Evolutionary conservation across 169 alveolate species (phyloP).

Genomic region (Plasmodium coatneyi): DNA sequence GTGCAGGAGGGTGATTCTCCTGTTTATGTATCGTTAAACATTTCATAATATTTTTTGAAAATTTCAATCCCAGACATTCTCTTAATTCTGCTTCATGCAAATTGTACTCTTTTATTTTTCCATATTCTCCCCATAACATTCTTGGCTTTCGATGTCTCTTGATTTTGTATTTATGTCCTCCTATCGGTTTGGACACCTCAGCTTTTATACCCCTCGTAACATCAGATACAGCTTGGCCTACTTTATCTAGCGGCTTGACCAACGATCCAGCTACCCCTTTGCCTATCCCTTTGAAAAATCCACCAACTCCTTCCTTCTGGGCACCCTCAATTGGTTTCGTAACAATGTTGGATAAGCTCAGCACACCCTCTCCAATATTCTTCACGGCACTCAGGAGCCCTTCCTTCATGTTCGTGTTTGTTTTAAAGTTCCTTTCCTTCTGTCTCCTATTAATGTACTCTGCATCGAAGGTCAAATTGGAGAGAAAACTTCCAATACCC

Average conservation of each 20-base stretch:
- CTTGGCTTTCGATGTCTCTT: conserved; percentile 88
- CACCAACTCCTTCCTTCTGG: conserved; percentile 91
- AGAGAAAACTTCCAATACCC: conserved; percentile 87
- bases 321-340: conserved; percentile 94
- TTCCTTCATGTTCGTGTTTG: conserved; percentile 85
- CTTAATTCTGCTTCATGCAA: conserved; percentile 86
- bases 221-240: conserved; percentile 92
- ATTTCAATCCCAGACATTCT: conserved; percentile 84
- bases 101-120: conserved; percentile 83
- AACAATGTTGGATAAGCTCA: conserved; percentile 89
- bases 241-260: conserved; percentile 93
- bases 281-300: conserved; percentile 91
- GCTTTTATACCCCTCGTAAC: conserved; percentile 91
- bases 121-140: conserved; percentile 91
- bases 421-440: conserved; percentile 77
- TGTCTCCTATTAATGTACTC: conserved; percentile 92
- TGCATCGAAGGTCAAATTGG: conserved; percentile 90
- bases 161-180: conserved; percentile 81
- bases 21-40: conserved; percentile 75
- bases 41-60: conserved; percentile 84
- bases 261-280: conserved; percentile 93
- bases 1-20: conserved; percentile 71
- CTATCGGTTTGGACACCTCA: conserved; percentile 86
- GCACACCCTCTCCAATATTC: conserved; percentile 91
- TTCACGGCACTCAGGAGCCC: conserved; percentile 90